Conservation (phyloP, 495 filamentous ascomycete species). For the Xylaria flabelliformis region DNA sequence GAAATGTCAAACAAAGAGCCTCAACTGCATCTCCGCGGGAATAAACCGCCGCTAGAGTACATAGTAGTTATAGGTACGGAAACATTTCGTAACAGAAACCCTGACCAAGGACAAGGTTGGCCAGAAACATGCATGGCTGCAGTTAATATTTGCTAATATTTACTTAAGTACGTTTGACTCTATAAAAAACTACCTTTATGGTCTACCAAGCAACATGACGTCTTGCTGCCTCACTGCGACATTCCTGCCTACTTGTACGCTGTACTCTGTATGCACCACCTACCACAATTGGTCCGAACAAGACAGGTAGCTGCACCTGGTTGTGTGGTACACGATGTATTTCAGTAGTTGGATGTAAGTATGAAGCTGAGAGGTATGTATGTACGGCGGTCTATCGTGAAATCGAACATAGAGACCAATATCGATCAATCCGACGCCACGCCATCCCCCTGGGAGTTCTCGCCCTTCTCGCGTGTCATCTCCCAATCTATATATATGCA, state of each 20-base stretch:
- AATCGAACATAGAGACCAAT: neutral
- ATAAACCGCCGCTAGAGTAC: neutral
- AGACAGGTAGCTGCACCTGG: too few species aligned
- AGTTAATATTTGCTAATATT: slow-evolving; percentile 25
- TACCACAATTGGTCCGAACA: too few species aligned
- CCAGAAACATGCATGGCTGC: neutral
- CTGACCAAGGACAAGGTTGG: neutral
- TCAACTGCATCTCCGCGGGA: slow-evolving; percentile 14
- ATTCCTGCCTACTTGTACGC: too few species aligned
- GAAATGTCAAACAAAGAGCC: neutral
- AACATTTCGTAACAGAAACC: slow-evolving; percentile 27
- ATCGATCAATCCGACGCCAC: slow-evolving; percentile 26
- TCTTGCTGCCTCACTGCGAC: neutral
- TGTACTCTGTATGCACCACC: too few species aligned
- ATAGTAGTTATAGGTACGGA: neutral
- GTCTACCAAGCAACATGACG: neutral
- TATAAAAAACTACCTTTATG: neutral
- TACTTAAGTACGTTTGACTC: slow-evolving; percentile 15
- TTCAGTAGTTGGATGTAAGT: neutral
- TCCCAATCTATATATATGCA: slow-evolving; percentile 42
- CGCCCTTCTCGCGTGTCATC: slow-evolving; percentile 40
- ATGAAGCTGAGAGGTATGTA: neutral
- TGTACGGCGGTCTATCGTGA: neutral
- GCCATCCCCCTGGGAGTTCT: slow-evolving; percentile 38
- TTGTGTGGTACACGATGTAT: too few species aligned